Base-by-base conservation (phyloP, 2,329 filamentous ascomycete species). In the Trichocomaceae sp. region DNA sequence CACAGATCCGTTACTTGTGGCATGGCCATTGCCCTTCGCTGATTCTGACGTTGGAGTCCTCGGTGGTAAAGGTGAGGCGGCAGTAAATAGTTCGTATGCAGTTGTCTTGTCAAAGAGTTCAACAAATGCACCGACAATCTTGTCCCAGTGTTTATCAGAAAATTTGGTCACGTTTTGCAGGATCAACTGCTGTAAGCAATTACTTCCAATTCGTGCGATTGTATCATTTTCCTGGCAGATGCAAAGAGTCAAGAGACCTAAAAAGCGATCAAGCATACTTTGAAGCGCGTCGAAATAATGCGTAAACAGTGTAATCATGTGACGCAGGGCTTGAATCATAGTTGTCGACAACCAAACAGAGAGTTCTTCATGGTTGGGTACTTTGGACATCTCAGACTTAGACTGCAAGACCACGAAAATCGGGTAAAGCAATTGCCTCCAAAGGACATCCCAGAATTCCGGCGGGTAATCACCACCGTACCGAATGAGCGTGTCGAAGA, bases 201-300 rank as follows among this genome's bases (percentile, higher is more conserved):
- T 99, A 76, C 92, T 97, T 51, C 93, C 93, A 64, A 99, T 99
- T 22, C 95, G 83, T 2, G 93, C 95, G 61, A 99, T 92, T 0
- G 95, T 99, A 66, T 99, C 93, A 64, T 99, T 99, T 69, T 99
- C 93, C 71, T 99, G 93, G 69, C 92, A 97, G 59, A 99, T 99
- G 68, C 93, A 99, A 10, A 99, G 81, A 3, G 90, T 91, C 10
- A 99, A 77, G 19, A 99, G 82, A 70, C 97, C 92, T 37, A 99
- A 75, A 70, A 99, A 97, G n/a, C 93, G 82, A 70, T 96, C 90
- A 17, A 99, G 81, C 93, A 99, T 99, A 68, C 96, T 95, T 73
- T 97, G 90, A 9, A 99, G 77, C 0, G 90, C 85, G 57, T 95
- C 89, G 61, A 99, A 99, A 72, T 97, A 99, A 72, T 99, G 95